phyloP scores from a whole-genome alignment of 148 eudicot species.

The Fagopyrum esculentum region DNA sequence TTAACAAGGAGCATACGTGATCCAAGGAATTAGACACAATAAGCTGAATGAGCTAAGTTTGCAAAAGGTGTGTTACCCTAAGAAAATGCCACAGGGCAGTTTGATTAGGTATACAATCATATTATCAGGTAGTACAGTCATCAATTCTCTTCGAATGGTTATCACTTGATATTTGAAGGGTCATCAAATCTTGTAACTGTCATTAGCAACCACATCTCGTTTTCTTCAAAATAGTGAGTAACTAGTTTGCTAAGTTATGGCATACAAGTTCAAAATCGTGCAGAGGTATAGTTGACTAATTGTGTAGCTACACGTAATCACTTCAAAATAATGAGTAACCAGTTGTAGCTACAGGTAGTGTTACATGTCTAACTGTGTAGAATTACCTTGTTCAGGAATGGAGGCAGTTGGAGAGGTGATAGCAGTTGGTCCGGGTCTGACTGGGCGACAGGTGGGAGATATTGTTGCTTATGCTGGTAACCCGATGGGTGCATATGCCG shows the following conservation, averaged over 20 bases:
- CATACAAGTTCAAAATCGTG: not conserved
- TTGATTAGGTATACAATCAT: no score
- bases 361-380: not conserved
- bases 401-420: conserved; percentile 86
- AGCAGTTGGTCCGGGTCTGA: conserved; percentile 77
- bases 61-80: not conserved
- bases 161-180: no score
- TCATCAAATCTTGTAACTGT: no score
- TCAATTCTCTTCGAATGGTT: no score
- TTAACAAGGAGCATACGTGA: not conserved
- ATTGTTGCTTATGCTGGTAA: conserved; percentile 66
- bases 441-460: conserved; percentile 70
- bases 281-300: not conserved
- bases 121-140: no score
- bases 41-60: not conserved
- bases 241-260: not conserved
- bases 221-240: not conserved
- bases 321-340: no score
- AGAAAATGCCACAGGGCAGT: no score
- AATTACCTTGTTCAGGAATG: conserved; percentile 41
- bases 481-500: conserved; percentile 81
- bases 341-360: not conserved
- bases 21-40: not conserved
- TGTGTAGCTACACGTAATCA: no score
- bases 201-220: not conserved